Conservation (phyloP, 2,329 filamentous ascomycete species). For the Hysterium pulicare region DNA sequence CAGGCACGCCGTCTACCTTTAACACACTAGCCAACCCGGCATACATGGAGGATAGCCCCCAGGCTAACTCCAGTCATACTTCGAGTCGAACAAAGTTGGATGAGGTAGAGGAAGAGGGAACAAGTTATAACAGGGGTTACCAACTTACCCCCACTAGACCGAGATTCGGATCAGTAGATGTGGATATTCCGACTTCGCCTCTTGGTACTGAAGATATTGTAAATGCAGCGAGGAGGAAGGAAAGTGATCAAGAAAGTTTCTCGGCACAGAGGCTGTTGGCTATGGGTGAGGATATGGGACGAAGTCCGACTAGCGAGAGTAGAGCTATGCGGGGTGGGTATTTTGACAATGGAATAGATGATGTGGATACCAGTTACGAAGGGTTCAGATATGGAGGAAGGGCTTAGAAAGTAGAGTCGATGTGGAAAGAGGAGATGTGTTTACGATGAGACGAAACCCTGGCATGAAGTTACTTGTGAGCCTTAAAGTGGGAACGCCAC, state of each 20-base stretch:
- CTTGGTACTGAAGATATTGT: constrained; percentile 21
- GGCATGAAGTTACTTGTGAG: no score
- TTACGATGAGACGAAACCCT: no score
- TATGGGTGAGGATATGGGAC: constrained; percentile 1
- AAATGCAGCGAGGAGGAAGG: constrained; percentile 7
- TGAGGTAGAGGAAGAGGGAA: constrained; percentile 16
- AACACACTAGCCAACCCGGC: constrained; percentile 19
- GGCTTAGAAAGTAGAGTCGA: background rate
- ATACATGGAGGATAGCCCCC: constrained; percentile 5
- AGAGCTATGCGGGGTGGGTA: constrained; percentile 8
- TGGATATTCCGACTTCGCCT: constrained; percentile 21
- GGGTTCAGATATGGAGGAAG: constrained; percentile 8
- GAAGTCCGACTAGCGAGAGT: background rate
- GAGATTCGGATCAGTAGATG: constrained; percentile 16
- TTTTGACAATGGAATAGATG: constrained; percentile 5
- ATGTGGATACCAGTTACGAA: constrained; percentile 19
- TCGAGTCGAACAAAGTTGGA: constrained; percentile 22
- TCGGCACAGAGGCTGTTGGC: constrained; percentile 16
- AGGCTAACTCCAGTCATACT: constrained; percentile 11
- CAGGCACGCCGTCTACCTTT: constrained; percentile 29
- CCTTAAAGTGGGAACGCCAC: no score
- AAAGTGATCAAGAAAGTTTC: constrained; percentile 4
- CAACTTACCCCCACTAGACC: constrained; percentile 15
- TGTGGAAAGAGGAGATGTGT: no score
- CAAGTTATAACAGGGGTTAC: constrained; percentile 24